phyloP scores from a whole-genome alignment of 768 basidiomycete species.

The Hygrophoropsis aurantiaca region DNA sequence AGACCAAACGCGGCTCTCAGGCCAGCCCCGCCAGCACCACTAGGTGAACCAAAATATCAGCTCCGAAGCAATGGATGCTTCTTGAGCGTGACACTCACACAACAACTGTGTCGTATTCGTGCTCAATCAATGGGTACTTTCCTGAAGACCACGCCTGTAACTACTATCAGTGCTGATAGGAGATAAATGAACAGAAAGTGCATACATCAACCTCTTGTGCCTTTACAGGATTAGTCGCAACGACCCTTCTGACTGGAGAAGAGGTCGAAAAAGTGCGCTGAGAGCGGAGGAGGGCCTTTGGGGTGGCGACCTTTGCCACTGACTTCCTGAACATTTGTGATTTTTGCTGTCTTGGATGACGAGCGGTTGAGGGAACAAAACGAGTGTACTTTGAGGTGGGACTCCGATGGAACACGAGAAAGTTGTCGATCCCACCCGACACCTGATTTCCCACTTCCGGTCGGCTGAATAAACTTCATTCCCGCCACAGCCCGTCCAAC shows the following conservation, averaged over 20 bases:
- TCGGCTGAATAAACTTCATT: background rate
- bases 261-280: conserved; percentile 69
- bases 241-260: conserved; percentile 55
- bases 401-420: conserved; percentile 16
- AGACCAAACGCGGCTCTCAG: conserved; percentile 97
- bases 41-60: conserved; percentile 32
- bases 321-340: conserved; percentile 66
- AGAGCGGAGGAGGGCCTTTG: conserved; percentile 46
- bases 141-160: conserved; percentile 73
- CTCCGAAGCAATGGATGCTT: background rate
- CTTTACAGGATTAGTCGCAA: conserved; percentile 71
- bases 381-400: background rate
- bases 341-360: conserved; percentile 20
- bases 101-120: conserved; percentile 98
- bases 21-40: conserved; percentile 97
- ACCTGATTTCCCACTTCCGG: conserved; percentile 23
- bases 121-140: conserved; percentile 96
- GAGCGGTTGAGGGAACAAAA: background rate
- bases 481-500: conserved; percentile 5
- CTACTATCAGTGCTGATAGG: conserved; percentile 1
- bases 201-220: conserved; percentile 80
- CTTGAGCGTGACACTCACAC: conserved; percentile 64
- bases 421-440: conserved; percentile 9
- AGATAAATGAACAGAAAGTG: conserved; percentile 8
- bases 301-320: conserved; percentile 35